These are phyloP conservation scores for Rhododendron kiyosumense DNA, from an alignment of 148 eudicot species.

Conservation along the genomic window DNA sequence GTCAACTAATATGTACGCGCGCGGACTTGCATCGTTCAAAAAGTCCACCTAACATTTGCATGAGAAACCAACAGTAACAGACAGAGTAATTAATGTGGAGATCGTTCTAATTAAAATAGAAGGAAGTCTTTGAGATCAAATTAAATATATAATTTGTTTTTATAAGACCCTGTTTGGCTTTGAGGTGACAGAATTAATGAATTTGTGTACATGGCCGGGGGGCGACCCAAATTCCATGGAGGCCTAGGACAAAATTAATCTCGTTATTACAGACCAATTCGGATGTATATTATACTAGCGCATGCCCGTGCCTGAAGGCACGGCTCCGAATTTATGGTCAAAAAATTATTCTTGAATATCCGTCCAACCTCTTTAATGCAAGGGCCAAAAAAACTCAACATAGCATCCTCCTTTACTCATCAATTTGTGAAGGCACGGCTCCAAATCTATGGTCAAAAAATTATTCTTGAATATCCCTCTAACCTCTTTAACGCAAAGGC, in stretches of 20 bases:
- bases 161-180: neutral
- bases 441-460: too few species aligned
- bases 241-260: neutral
- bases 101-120: neutral
- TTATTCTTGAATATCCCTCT: too few species aligned
- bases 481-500: too few species aligned
- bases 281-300: too few species aligned
- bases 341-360: too few species aligned
- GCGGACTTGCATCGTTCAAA: neutral
- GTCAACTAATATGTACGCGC: neutral
- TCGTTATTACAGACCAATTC: neutral
- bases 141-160: neutral
- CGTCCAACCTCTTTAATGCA: too few species aligned
- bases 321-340: too few species aligned
- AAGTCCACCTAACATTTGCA: neutral
- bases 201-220: neutral
- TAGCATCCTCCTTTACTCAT: too few species aligned
- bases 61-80: neutral
- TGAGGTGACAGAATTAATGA: neutral
- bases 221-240: neutral
- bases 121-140: neutral
- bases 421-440: too few species aligned
- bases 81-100: neutral
- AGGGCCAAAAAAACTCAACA: too few species aligned
- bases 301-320: too few species aligned